A percentile compares a stretch with the other conserved stretches of the same genome.
Conservation (phyloP, 805 yeast genomes). For the Wickerhamiella vanderwaltii region DNA sequence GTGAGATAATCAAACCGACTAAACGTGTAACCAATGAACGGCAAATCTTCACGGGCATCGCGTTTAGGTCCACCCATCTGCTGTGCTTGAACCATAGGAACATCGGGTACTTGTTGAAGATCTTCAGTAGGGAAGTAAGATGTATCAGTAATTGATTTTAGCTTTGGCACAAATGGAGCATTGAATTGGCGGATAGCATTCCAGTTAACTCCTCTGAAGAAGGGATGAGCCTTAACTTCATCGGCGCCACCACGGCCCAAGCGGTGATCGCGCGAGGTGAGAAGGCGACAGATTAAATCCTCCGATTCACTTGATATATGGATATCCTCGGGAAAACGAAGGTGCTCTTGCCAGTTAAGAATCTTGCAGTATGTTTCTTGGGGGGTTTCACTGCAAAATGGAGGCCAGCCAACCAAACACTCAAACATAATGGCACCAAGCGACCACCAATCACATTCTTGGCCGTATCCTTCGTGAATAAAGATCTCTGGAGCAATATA, state of each 20-base stretch:
- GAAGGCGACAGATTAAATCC: constrained; percentile 63
- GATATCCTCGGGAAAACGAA: constrained; percentile 82
- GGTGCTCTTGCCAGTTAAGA: constrained; percentile 78
- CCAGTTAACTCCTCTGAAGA: constrained; percentile 96
- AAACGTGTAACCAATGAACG: constrained; percentile 94
- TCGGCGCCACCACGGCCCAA: constrained; percentile 89
- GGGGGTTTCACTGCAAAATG: constrained; percentile 89
- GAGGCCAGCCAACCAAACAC: constrained; percentile 95
- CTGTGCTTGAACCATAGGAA: constrained; percentile 43
- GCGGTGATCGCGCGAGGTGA: constrained; percentile 68
- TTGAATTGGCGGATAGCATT: constrained; percentile 71
- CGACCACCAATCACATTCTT: constrained; percentile 98
- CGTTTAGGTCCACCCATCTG: constrained; percentile 48
- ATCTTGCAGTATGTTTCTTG: constrained; percentile 89
- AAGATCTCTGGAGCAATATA: constrained; percentile 94
- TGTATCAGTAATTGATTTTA: constrained; percentile 87
- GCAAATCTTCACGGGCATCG: constrained; percentile 74
- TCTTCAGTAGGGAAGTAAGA: constrained; percentile 98
- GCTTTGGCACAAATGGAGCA: constrained; percentile 88
- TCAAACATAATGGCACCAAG: constrained; percentile 94
- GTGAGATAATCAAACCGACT: constrained; percentile 90
- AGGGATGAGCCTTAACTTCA: constrained; percentile 81
- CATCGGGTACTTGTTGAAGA: constrained; percentile 85
- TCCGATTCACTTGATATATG: constrained; percentile 83
- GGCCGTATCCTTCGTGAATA: constrained; percentile 87